phyloP scores from a whole-genome alignment of 345 rosid genomes.

The Moricandia moricandioides region DNA sequence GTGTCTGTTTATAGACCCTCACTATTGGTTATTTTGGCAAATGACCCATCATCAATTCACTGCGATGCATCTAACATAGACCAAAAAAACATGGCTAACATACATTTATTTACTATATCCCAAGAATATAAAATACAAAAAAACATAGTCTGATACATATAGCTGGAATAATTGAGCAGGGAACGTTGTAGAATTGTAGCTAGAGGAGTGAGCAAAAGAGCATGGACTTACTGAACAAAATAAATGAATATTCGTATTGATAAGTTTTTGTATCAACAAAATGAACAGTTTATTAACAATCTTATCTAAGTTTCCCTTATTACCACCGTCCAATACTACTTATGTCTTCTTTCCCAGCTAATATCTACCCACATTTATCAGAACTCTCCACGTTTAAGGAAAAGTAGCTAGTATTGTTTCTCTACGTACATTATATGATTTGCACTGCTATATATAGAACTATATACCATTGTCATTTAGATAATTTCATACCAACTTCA shows the following conservation, averaged over 20 bases:
- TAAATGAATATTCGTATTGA: neutral
- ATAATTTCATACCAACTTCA: neutral
- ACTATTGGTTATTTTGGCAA: slow-evolving; percentile 24
- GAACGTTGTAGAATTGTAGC: slow-evolving; percentile 24
- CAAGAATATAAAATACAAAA: slow-evolving; percentile 2
- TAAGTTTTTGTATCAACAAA: slow-evolving; percentile 7
- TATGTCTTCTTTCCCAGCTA: slow-evolving; percentile 22
- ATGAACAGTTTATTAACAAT: slow-evolving; percentile 16
- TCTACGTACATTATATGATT: neutral
- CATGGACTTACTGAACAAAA: slow-evolving; percentile 21
- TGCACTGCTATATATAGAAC: neutral
- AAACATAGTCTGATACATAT: neutral
- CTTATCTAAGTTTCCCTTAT: neutral
- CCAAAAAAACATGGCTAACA: slow-evolving; percentile 19
- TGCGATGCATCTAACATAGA: slow-evolving; percentile 16
- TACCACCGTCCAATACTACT: neutral
- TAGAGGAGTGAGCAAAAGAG: slow-evolving; percentile 22
- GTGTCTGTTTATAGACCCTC: slow-evolving; percentile 7
- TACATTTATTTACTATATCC: neutral
- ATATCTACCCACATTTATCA: slow-evolving; percentile 15
- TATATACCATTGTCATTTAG: neutral
- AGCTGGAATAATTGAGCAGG: slow-evolving; percentile 10
- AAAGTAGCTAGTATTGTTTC: neutral
- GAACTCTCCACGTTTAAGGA: neutral
- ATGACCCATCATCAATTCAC: slow-evolving; percentile 3